These are phyloP conservation scores for Boletus mariae DNA, from an alignment of 1,284 basidiomycete genomes.

Conservation along the genomic window DNA sequence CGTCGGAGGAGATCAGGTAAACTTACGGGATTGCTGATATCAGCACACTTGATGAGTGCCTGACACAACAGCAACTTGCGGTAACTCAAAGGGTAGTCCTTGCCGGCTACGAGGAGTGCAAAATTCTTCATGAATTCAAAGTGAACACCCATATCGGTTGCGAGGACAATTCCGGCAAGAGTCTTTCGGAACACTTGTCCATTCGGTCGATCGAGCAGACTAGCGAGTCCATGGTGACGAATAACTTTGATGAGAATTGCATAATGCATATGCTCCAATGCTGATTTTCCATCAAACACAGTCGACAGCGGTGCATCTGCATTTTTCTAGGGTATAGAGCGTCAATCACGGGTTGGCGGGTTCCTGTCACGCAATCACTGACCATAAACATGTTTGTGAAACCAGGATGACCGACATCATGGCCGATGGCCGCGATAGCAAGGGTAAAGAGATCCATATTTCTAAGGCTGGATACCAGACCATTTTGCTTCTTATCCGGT, in stretches of 20 bases:
- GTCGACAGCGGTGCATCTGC: conserved; percentile 83
- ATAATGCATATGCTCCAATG: conserved; percentile 91
- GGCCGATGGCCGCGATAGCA: conserved; percentile 87
- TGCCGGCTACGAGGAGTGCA: conserved; percentile 41
- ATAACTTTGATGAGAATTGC: conserved; percentile 80
- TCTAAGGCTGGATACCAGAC: conserved; percentile 51
- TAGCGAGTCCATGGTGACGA: conserved; percentile 74
- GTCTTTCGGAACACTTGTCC: conserved; percentile 64
- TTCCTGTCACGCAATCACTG: conserved; percentile 27
- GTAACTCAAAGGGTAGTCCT: conserved; percentile 38
- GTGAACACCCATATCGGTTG: conserved; percentile 93
- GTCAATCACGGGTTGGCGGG: conserved; percentile 9
- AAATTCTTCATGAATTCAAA: conserved; percentile 78
- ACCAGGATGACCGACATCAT: conserved; percentile 94
- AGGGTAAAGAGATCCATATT: conserved; percentile 78
- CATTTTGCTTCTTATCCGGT: conserved; percentile 40
- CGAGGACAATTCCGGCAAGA: conserved; percentile 76
- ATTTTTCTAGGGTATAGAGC: conserved; percentile 67
- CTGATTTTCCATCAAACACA: conserved; percentile 85
- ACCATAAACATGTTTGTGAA: conserved; percentile 92
- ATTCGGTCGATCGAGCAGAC: conserved; percentile 53
- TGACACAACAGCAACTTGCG: conserved; percentile 80
- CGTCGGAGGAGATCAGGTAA: conserved; percentile 5
- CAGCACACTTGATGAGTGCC: conserved; percentile 90
- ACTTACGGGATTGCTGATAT: conserved; percentile 93